These are phyloP conservation scores for Boletus sp. DNA, from an alignment of 768 basidiomycete genomes.

Conservation along the genomic window DNA sequence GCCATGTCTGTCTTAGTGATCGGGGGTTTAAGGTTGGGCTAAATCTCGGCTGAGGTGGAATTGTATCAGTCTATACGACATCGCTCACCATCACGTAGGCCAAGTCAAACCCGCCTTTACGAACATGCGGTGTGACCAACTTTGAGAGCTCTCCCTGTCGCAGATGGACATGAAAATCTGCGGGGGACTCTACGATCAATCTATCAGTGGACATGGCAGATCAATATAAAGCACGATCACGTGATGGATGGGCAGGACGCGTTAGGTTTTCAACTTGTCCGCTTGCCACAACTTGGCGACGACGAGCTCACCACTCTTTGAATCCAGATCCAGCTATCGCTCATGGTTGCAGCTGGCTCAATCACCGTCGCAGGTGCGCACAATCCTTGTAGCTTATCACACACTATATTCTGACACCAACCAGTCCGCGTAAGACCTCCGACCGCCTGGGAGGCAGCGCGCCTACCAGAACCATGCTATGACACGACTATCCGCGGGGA, in stretches of 20 bases:
- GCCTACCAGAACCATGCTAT: conserved; percentile 73
- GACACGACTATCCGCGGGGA: conserved; percentile 78
- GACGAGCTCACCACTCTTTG: neutral
- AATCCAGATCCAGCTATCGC: conserved; percentile 7
- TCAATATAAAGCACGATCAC: conserved; percentile 27
- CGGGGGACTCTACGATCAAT: conserved; percentile 49
- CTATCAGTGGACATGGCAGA: conserved; percentile 26
- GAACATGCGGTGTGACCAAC: conserved; percentile 88
- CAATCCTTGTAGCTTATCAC: neutral
- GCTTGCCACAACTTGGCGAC: neutral
- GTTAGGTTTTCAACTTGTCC: conserved; percentile 32
- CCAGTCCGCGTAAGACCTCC: conserved; percentile 91
- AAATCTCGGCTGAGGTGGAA: conserved; percentile 13
- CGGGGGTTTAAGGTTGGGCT: conserved; percentile 94
- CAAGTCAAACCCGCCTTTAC: conserved; percentile 82
- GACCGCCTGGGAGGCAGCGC: conserved; percentile 78
- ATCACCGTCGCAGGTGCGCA: conserved; percentile 79
- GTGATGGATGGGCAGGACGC: conserved; percentile 25
- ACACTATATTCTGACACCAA: conserved; percentile 12
- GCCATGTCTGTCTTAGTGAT: conserved; percentile 81
- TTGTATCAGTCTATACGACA: conserved; percentile 6
- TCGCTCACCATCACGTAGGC: conserved; percentile 92
- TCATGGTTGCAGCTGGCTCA: conserved; percentile 82
- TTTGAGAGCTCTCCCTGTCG: conserved; percentile 80
- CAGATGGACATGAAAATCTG: conserved; percentile 97